Percentiles rank a stretch among this genome's conserved stretches.
Evolutionary conservation across 208 protist species (phyloP).

Genomic region (Willaertia magna): DNA sequence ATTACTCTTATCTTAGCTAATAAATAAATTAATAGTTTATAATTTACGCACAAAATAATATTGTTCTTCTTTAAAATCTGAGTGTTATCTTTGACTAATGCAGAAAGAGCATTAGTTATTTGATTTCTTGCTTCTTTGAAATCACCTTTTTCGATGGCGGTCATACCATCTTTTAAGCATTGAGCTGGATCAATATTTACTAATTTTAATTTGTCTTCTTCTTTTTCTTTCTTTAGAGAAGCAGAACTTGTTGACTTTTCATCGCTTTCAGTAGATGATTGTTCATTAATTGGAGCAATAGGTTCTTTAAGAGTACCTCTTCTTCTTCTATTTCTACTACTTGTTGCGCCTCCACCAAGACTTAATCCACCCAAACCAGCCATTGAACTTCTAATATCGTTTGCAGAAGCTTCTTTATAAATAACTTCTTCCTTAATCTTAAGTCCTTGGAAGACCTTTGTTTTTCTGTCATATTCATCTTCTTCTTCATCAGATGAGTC

Average conservation of each 20-base stretch:
- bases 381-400: not conserved
- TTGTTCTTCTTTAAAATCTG: not conserved
- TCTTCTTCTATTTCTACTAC: not conserved
- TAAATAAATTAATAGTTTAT: not conserved
- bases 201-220: not conserved
- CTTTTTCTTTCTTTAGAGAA: not conserved
- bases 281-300: not conserved
- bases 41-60: not conserved
- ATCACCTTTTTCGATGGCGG: not conserved
- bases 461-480: not conserved
- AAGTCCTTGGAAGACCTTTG: not conserved
- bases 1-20: not conserved
- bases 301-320: no score
- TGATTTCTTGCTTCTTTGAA: not conserved
- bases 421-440: slow-evolving; percentile 2
- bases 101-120: not conserved
- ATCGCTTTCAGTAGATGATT: not conserved
- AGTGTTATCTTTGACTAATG: not conserved
- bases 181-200: not conserved
- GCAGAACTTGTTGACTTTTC: not conserved
- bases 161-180: not conserved
- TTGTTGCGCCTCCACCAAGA: no score
- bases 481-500: not conserved
- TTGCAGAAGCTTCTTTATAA: not conserved
- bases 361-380: not conserved